Base-by-base conservation (phyloP, 805 yeast species). In the Candida suzukii region DNA sequence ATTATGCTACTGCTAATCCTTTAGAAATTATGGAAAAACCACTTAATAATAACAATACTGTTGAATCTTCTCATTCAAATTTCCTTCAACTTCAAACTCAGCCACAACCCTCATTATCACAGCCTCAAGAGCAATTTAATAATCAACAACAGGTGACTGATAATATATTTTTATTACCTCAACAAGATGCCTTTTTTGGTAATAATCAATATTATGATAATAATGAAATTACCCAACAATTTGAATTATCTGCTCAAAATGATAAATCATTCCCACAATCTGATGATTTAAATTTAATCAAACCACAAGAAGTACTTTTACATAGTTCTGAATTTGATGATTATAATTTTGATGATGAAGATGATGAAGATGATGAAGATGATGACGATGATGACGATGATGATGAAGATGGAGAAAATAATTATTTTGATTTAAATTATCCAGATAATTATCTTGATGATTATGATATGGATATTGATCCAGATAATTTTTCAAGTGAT, bases 291-390 rank as follows among this genome's bases (percentile, higher is more conserved):
- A 58, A 57, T 40, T 50, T 60, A 13, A 58, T 60, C 46, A 56
- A 60, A 39, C 50, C 63, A 4, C 48, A 53, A 27, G 59, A 58
- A 38, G 53, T 60, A 19, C 50, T 51, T 30, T 37, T 52, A 10
- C 57, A 57, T n/a, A n/a, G n/a, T n/a, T n/a, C n/a, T 38, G 58
- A 53, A 24, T 61, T 56, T 39, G 57, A 53, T 37, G 53, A 57
- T 10, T 59, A 54, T n/a, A n/a, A n/a, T n/a, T n/a, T n/a, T n/a
- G n/a, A n/a, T 34, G 63, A 60, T 26, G 64, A 60, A 9, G 55
- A 53, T n/a, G 58, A 53, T 13, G 64, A 59, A 4, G 60, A 55
- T 5, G 57, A 53, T n/a, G 56, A 54, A 24, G 61, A 54, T 16
- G 51, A 54, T 24, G 50, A 52, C 40, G 55, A 58, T n/a, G 57